Evolutionary conservation across 768 basidiomycete genomes (phyloP), one percentile per base, ranked within the genome.

Genomic region (Hysterangium stoloniferum): DNA sequence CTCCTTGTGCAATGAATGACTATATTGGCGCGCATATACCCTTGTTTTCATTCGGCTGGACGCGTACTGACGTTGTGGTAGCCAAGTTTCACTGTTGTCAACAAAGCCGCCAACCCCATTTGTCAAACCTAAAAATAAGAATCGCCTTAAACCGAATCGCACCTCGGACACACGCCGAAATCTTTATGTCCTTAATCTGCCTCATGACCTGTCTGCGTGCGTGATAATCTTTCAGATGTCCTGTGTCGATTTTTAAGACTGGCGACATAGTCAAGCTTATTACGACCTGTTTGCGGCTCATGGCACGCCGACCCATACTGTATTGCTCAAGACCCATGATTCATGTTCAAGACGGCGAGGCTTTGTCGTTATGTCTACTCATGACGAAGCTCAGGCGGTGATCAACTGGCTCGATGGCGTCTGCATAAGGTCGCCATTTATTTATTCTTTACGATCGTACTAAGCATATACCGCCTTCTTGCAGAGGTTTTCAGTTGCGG

Each of bases 311-410:
- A 68, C 75, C 1, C 87, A 90, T 61, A 82, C 79, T 19, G 87
- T 90, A 20, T 86, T 90, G 45, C 72, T 90, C 17, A 88, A 86
- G 2, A 90, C 88, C 4, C 79, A 88, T 33, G 87, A 90, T 59
- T 86, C 84, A 57, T 81, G 86, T 35, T 89, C 87, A 32, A 79
- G 87, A 45, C 78, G 87, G 43, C 83, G 87, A 33, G 87, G 87
- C 2, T 90, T 90, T 61, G 71, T 90, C 27, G 87, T 90, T 20
- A 89, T 90, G 86, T 78, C 78, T 15, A 69, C 68, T 20, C 79
- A 89, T 56, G 76, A 77, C 40, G 83, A 88, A 62, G 87, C 88
- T 2, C 81, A 72, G 59, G 58, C 62, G 25, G 87, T 83, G 0
- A 86, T 90, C 79, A 67, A 72, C 15, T 68, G 70, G 6, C 62